Evolutionary conservation across 2,329 filamentous ascomycete species (phyloP), one percentile per base, ranked within the genome.

Genomic region (Fusarium zealandicum): DNA sequence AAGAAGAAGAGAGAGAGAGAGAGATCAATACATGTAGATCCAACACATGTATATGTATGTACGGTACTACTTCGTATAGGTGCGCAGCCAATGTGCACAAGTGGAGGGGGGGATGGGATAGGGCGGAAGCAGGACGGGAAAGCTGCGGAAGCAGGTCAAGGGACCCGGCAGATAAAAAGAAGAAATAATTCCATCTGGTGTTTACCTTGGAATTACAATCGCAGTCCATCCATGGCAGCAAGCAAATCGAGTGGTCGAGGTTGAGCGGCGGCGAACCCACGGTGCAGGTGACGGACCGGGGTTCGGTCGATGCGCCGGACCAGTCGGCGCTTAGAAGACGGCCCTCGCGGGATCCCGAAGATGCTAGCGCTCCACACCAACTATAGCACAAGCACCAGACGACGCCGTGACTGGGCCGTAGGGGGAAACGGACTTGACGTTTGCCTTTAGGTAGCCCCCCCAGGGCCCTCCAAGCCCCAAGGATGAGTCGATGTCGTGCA

Each of bases 401-500:
- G 13, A 35, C 10, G 38, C 32, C 45, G 33, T 54, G 45, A 63
- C 58, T 64, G 61, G 61, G 46, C 52, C 58, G 50, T 37, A 63
- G 42, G 55, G 42, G 18, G 51, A 37, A 51, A 22, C 59, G 43
- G 48, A 61, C 49, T 59, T 61, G 59, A 50, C 62, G 59, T 25
- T 56, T 37, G 46, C 43, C 40, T 35, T 30, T 53, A n/a, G n/a
- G n/a, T n/a, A n/a, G n/a, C n/a, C n/a, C n/a, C n/a, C n/a, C n/a
- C n/a, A n/a, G n/a, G n/a, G n/a, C n/a, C n/a, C n/a, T 17, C 25
- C 28, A 39, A 20, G 32, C 22, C 28, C 37, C 32, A 17, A 39
- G 22, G 72, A 72, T 74, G 73, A 79, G 74, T 78, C 72, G 73
- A 78, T 78, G 73, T 72, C 67, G 68, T 72, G 71, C 71, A 71